A percentile compares a stretch with the other conserved stretches of the same genome.
phyloP scores from a whole-genome alignment of 2,329 filamentous ascomycete species.

The Stagonosporopsis chrysanthemi region DNA sequence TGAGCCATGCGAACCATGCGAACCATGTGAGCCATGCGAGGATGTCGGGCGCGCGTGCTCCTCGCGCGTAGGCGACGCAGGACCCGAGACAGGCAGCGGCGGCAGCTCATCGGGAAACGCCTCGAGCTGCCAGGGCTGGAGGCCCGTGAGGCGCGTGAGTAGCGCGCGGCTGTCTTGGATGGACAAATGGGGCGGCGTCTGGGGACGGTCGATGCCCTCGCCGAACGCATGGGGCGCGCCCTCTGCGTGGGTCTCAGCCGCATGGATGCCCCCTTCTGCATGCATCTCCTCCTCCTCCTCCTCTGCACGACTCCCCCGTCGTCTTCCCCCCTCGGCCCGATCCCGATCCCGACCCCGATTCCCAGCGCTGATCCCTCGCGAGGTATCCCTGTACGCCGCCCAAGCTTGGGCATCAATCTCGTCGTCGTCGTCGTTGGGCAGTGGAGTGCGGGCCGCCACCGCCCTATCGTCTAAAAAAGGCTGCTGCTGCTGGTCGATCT shows the following conservation, averaged over 20 bases:
- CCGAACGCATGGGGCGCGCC: conserved; percentile 30
- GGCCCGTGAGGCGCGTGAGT: conserved; percentile 45
- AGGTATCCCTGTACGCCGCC: no score
- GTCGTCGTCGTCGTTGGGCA: conserved; percentile 49
- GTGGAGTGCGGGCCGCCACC: conserved; percentile 60
- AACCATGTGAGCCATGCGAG: no score
- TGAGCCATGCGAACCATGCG: no score
- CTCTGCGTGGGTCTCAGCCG: conserved; percentile 25
- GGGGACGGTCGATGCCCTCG: conserved; percentile 37
- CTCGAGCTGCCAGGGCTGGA: conserved; percentile 45
- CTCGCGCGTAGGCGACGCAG: conserved; percentile 38
- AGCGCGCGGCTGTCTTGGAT: conserved; percentile 45
- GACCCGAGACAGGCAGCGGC: conserved; percentile 42
- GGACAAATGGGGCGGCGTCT: conserved; percentile 39
- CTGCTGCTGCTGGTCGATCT: conserved; percentile 46
- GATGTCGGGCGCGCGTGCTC: conserved; percentile 30
- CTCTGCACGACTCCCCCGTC: no score
- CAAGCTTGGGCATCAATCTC: conserved; percentile 32
- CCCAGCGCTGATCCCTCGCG: conserved; percentile 41
- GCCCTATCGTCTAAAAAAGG: conserved; percentile 72
- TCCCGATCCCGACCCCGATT: conserved; percentile 32
- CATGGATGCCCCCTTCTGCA: no score
- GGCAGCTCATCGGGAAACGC: conserved; percentile 47
- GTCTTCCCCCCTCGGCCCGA: not conserved
- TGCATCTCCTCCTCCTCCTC: no score